These are phyloP conservation scores for Aspergillus brasiliensis DNA, from an alignment of 2,329 filamentous ascomycete genomes.

Conservation along the genomic window DNA sequence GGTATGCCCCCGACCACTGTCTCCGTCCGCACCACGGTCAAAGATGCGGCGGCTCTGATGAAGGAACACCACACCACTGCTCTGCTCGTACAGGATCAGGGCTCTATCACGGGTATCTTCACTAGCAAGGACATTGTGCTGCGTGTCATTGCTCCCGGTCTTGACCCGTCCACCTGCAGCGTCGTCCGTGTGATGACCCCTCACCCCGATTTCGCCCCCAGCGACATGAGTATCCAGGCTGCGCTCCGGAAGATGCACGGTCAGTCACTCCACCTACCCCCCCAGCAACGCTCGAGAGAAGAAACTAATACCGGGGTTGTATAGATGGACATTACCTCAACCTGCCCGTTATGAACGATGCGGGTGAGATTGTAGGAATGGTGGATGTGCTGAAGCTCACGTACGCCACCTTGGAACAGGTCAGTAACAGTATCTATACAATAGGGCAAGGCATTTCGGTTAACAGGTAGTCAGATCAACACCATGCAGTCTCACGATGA, in stretches of 20 bases:
- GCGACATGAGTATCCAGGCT: constrained; percentile 99
- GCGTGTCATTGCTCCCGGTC: constrained; percentile 92
- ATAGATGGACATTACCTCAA: constrained; percentile 97
- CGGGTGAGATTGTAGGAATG: constrained; percentile 98
- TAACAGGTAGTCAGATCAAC: constrained; percentile 64
- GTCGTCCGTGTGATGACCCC: constrained; percentile 99
- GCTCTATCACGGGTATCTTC: constrained; percentile 97
- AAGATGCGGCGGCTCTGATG: constrained; percentile 93
- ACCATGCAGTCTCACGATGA: constrained; percentile 85
- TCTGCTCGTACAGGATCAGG: constrained; percentile 92
- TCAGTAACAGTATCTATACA: constrained; percentile 44
- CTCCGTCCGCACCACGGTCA: constrained; percentile 92
- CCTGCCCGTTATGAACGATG: constrained; percentile 95
- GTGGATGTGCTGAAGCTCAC: constrained; percentile 98
- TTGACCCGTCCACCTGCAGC: constrained; percentile 93
- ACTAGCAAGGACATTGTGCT: constrained; percentile 99
- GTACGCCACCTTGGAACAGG: constrained; percentile 95
- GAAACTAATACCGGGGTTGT: constrained; percentile 10
- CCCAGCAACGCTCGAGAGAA: neutral
- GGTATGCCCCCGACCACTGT: constrained; percentile 92
- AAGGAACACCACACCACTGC: constrained; percentile 99
- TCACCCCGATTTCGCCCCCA: constrained; percentile 95
- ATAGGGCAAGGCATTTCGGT: neutral
- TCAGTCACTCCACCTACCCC: constrained; percentile 49
- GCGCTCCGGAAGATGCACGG: constrained; percentile 99